Evolutionary conservation across 768 basidiomycete genomes (phyloP).

Genomic region (Xerocomellus intermedius): DNA sequence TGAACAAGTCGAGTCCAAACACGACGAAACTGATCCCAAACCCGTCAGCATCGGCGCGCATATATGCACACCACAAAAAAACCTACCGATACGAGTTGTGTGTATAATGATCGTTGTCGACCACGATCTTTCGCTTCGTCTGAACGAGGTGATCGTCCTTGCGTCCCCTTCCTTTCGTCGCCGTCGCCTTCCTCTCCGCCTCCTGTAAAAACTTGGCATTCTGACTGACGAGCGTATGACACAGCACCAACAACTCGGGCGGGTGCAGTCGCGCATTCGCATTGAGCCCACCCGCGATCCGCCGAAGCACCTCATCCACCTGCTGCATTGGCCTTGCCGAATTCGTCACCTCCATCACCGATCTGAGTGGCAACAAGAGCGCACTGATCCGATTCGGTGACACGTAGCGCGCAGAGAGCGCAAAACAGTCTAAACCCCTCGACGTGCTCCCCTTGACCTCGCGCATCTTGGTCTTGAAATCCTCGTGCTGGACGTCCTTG

Average conservation of each 20-base stretch:
- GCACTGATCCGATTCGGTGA: conserved; percentile 74
- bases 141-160: conserved; percentile 72
- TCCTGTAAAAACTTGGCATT: conserved; percentile 85
- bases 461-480: conserved; percentile 91
- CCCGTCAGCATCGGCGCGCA: not conserved
- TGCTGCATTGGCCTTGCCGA: conserved; percentile 75
- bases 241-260: conserved; percentile 72
- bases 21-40: conserved; percentile 64
- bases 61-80: not conserved
- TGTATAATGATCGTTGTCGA: conserved; percentile 66
- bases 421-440: conserved; percentile 85
- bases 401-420: conserved; percentile 73
- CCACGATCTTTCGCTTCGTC: conserved; percentile 60
- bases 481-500: conserved; percentile 82
- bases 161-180: conserved; percentile 24
- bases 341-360: conserved; percentile 84
- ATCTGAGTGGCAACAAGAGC: conserved; percentile 74
- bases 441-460: conserved; percentile 84
- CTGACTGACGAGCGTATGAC: conserved; percentile 87
- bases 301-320: conserved; percentile 85
- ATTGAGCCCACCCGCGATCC: conserved; percentile 82
- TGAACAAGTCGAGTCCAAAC: conserved; percentile 90
- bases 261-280: conserved; percentile 71
- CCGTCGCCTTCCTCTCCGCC: conserved; percentile 38
- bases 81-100: conserved; percentile 85